A percentile compares a stretch with the other conserved stretches of the same genome.
Evolutionary conservation across 2,329 filamentous ascomycete species (phyloP).

Genomic region (Metarhizium humberi): DNA sequence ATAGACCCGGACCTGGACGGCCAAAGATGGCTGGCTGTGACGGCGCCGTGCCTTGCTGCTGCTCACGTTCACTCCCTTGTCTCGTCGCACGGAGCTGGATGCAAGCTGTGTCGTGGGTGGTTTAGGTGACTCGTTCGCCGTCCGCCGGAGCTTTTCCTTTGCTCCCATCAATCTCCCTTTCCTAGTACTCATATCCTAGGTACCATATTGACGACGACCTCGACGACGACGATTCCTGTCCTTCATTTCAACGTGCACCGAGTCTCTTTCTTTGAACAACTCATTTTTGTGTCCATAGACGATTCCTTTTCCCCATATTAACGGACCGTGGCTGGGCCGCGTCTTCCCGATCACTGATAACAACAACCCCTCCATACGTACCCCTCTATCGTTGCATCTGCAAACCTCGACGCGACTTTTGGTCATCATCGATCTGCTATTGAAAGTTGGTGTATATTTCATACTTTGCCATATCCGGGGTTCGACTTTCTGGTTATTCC

Average conservation of each 20-base stretch:
- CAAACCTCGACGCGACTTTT: conserved; percentile 2
- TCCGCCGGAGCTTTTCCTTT: conserved; percentile 1
- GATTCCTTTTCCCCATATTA: neutral
- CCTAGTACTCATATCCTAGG: neutral
- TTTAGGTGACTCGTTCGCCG: conserved; percentile 5
- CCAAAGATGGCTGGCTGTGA: neutral
- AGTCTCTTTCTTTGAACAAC: neutral
- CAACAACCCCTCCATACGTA: conserved; percentile 6
- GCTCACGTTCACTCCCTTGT: neutral
- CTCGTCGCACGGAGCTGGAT: neutral
- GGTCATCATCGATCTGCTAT: neutral
- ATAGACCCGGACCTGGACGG: neutral
- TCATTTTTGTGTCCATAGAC: neutral
- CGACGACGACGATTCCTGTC: neutral
- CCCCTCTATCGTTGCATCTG: conserved; percentile 6
- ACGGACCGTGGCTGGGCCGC: conserved; percentile 2
- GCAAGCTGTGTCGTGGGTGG: neutral
- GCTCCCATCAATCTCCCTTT: conserved; percentile 1
- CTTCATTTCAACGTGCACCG: neutral
- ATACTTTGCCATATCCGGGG: neutral
- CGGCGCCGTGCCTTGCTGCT: neutral
- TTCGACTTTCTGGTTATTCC: conserved; percentile 5
- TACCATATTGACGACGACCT: conserved; percentile 4
- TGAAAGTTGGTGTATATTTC: neutral
- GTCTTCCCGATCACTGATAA: conserved; percentile 2